Evolutionary conservation across 2,329 filamentous ascomycete genomes (phyloP).

Genomic region (Pseudogymnoascus sp.): DNA sequence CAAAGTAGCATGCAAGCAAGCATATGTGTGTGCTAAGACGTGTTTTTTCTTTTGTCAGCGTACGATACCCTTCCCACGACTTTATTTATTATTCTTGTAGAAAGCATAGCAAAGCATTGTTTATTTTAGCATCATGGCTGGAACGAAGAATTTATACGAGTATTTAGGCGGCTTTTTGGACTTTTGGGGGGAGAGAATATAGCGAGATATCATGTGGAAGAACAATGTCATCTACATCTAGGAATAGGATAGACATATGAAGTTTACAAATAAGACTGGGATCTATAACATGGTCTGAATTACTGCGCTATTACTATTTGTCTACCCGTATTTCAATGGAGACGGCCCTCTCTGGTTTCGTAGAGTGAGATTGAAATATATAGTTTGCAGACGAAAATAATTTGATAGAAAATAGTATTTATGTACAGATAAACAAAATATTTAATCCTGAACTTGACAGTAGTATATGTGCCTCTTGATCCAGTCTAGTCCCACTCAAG

Average conservation of each 20-base stretch:
- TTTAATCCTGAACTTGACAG: background rate
- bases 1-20: background rate
- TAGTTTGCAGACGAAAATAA: background rate
- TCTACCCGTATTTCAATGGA: background rate
- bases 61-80: slow-evolving; percentile 8
- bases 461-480: background rate
- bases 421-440: background rate
- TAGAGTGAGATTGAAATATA: background rate
- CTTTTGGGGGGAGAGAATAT: background rate
- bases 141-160: background rate
- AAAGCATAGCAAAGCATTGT: slow-evolving; percentile 6
- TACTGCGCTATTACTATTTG: background rate
- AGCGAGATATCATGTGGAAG: background rate
- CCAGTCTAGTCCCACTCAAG: background rate
- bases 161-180: background rate
- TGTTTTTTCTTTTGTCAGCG: background rate
- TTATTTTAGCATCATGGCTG: background rate
- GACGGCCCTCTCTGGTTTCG: background rate
- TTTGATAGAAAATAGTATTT: background rate
- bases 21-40: background rate
- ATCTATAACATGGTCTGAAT: background rate
- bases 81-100: background rate
- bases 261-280: background rate
- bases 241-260: background rate
- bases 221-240: background rate